Evolutionary conservation across 306 rosid species (phyloP).

Genomic region (Lupinus albus): DNA sequence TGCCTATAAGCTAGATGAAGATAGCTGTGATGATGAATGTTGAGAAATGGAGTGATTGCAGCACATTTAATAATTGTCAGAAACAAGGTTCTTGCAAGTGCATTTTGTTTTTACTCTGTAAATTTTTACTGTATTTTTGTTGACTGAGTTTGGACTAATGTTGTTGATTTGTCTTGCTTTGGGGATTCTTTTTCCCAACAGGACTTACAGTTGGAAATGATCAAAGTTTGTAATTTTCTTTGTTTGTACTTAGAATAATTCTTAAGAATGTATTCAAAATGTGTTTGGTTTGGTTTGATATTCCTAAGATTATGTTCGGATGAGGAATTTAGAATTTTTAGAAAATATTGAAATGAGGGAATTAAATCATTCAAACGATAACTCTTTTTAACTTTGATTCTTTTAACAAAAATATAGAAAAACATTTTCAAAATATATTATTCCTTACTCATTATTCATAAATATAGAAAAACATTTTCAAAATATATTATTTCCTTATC

Average conservation of each 20-base stretch:
- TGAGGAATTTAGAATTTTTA: too few species aligned
- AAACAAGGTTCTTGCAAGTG: conserved; percentile 33
- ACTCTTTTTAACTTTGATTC: too few species aligned
- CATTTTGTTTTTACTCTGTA: conserved; percentile 31
- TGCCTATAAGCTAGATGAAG: conserved; percentile 59
- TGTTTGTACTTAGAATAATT: neutral
- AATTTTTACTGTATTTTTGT: conserved; percentile 36
- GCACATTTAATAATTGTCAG: conserved; percentile 38
- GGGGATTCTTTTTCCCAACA: conserved; percentile 17
- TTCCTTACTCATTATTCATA: too few species aligned
- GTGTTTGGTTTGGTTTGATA: too few species aligned
- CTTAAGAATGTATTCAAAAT: too few species aligned
- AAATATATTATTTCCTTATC: too few species aligned
- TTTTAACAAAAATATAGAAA: too few species aligned
- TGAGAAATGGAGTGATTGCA: conserved; percentile 15
- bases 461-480: too few species aligned
- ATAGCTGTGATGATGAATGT: conserved; percentile 37
- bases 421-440: too few species aligned
- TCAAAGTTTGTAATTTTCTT: conserved; percentile 3
- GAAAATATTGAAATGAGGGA: too few species aligned
- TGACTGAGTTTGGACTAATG: conserved; percentile 32
- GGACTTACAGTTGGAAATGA: conserved; percentile 30
- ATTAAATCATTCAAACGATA: too few species aligned
- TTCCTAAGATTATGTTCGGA: too few species aligned
- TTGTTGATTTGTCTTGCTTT: conserved; percentile 26